Evolutionary conservation across 768 basidiomycete genomes (phyloP).

Genomic region (Pleurotus salmoneostramineus): DNA sequence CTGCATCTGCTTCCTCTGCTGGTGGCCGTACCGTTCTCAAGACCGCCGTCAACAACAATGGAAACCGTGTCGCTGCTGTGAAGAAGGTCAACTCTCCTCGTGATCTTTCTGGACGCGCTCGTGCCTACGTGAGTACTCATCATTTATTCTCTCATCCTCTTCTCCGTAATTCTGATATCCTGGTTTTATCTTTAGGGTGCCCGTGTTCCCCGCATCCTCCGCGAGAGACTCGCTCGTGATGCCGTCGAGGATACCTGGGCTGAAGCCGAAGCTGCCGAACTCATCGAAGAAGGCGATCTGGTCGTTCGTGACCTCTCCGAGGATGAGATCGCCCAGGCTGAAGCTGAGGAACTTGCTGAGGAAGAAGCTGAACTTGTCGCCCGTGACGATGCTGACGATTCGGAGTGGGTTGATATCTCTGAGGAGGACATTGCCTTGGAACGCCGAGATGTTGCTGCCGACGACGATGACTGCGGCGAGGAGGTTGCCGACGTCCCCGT

Average conservation of each 20-base stretch:
- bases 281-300: background rate
- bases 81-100: background rate
- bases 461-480: conserved; percentile 3
- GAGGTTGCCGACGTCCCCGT: conserved; percentile 1
- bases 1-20: background rate
- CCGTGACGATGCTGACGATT: background rate
- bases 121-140: background rate
- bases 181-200: background rate
- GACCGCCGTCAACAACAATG: conserved; percentile 6
- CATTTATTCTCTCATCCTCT: background rate
- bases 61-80: conserved; percentile 5
- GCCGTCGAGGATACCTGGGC: background rate
- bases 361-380: background rate
- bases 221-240: background rate
- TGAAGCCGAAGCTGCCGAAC: background rate
- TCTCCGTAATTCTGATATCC: background rate
- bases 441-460: background rate
- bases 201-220: conserved; percentile 1
- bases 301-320: background rate
- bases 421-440: background rate
- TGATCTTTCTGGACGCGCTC: background rate
- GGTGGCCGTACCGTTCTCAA: conserved; percentile 2
- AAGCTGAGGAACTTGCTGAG: background rate
- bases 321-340: background rate
- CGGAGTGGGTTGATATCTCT: background rate